Percentiles rank a stretch among this genome's conserved stretches.
Evolutionary conservation across 2,329 filamentous ascomycete genomes (phyloP).

Genomic region (Aspergillus aculeatinus): DNA sequence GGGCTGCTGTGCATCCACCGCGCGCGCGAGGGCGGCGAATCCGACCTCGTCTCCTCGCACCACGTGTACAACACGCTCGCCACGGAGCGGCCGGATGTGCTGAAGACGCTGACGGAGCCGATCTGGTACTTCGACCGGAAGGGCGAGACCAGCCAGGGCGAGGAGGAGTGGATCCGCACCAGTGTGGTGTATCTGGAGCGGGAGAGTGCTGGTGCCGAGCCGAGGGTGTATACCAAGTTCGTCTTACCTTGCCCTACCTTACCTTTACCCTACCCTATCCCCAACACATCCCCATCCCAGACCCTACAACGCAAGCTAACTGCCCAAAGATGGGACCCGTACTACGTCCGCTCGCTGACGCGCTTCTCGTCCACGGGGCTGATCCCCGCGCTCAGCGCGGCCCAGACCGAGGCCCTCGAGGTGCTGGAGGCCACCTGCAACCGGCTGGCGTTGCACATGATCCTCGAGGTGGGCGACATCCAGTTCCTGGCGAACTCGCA

Average conservation of each 20-base stretch:
- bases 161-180: constrained; percentile 72
- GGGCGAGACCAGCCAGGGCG: constrained; percentile 71
- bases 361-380: constrained; percentile 72
- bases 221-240: constrained; percentile 69
- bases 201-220: constrained; percentile 57
- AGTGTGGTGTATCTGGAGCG: constrained; percentile 76
- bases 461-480: constrained; percentile 82
- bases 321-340: constrained; percentile 69
- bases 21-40: constrained; percentile 79
- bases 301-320: too few species aligned
- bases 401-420: constrained; percentile 65
- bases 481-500: constrained; percentile 83
- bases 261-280: not conserved
- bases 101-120: constrained; percentile 70
- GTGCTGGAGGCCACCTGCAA: constrained; percentile 76
- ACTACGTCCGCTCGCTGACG: constrained; percentile 74
- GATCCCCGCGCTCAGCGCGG: constrained; percentile 69
- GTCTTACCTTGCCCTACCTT: constrained; percentile 12
- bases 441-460: constrained; percentile 74
- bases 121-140: constrained; percentile 94
- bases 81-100: constrained; percentile 72
- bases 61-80: constrained; percentile 80
- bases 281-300: not conserved
- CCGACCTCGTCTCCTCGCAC: constrained; percentile 75
- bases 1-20: constrained; percentile 78